phyloP scores from a whole-genome alignment of 2,329 filamentous ascomycete genomes.

The Xylaria sp. region DNA sequence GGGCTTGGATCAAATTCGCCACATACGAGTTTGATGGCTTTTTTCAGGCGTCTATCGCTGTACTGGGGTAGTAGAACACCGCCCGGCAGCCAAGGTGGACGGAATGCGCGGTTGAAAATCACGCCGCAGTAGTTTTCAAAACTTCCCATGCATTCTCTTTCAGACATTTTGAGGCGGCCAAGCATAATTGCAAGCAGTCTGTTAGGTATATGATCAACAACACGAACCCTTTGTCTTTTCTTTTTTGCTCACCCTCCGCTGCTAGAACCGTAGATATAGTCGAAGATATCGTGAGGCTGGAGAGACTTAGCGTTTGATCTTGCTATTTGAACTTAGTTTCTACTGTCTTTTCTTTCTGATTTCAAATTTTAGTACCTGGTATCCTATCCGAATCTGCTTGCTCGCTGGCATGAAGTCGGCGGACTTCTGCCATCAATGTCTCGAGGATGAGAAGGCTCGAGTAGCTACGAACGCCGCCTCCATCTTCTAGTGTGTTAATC shows the following conservation, averaged over 20 bases:
- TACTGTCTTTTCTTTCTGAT: not conserved
- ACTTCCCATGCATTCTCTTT: not conserved
- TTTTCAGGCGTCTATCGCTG: not conserved
- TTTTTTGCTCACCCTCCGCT: conserved; percentile 5
- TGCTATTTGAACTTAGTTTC: not conserved
- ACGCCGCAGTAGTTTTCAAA: not conserved
- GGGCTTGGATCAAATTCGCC: not conserved
- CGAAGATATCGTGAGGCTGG: not conserved
- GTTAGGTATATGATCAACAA: not conserved
- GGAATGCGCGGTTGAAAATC: not conserved
- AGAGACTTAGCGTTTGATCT: not conserved
- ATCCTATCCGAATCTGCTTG: not conserved
- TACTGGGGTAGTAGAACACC: not conserved
- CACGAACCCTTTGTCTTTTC: not conserved
- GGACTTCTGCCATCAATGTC: not conserved
- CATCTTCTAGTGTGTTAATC: not conserved
- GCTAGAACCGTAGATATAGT: not conserved
- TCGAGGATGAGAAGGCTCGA: conserved; percentile 6
- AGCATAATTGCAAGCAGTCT: conserved; percentile 1
- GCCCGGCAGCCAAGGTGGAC: not conserved
- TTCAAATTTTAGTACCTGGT: not conserved
- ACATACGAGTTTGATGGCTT: not conserved
- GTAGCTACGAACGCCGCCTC: conserved; percentile 6
- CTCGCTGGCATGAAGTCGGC: not conserved
- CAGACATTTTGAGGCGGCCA: not conserved